Evolutionary conservation across 2,329 filamentous ascomycete species (phyloP).

Genomic region (Fusarium albidum): DNA sequence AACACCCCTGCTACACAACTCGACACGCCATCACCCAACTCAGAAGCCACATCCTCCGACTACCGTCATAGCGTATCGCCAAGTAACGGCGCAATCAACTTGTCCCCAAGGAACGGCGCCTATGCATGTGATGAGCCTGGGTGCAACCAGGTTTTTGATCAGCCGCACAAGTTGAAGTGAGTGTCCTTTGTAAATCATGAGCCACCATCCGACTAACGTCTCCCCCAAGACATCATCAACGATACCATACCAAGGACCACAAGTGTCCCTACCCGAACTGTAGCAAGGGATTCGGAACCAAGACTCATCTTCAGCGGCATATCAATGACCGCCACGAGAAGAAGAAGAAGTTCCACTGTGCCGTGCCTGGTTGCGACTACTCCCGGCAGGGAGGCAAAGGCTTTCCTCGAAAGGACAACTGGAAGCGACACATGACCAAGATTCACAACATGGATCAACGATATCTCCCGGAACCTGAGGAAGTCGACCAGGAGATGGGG

Average conservation of each 20-base stretch:
- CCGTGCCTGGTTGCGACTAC: slow-evolving; percentile 61
- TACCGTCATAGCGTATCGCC: slow-evolving; percentile 50
- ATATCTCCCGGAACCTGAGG: slow-evolving; percentile 52
- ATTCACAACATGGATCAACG: slow-evolving; percentile 59
- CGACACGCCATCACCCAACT: slow-evolving; percentile 52
- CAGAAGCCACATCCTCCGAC: slow-evolving; percentile 44
- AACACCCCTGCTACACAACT: slow-evolving; percentile 58
- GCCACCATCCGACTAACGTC: neutral
- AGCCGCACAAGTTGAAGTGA: slow-evolving; percentile 68
- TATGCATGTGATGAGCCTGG: slow-evolving; percentile 49
- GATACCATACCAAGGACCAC: slow-evolving; percentile 68
- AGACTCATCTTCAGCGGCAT: slow-evolving; percentile 68
- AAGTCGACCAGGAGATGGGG: slow-evolving; percentile 47
- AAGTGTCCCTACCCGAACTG: slow-evolving; percentile 63
- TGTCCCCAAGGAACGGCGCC: slow-evolving; percentile 42
- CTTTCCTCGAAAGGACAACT: slow-evolving; percentile 70
- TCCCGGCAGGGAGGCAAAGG: slow-evolving; percentile 65
- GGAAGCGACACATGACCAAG: slow-evolving; percentile 69
- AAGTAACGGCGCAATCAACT: slow-evolving; percentile 32
- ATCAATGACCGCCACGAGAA: slow-evolving; percentile 70
- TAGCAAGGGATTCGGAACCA: slow-evolving; percentile 66
- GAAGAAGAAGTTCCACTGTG: slow-evolving; percentile 67
- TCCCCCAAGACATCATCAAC: slow-evolving; percentile 61
- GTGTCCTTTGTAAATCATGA: slow-evolving; percentile 21
- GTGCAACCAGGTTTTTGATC: slow-evolving; percentile 58